A percentile compares a stretch with the other conserved stretches of the same genome.
These are phyloP conservation scores for Fusarium concolor DNA, from an alignment of 2,329 filamentous ascomycete genomes.

Conservation along the genomic window DNA sequence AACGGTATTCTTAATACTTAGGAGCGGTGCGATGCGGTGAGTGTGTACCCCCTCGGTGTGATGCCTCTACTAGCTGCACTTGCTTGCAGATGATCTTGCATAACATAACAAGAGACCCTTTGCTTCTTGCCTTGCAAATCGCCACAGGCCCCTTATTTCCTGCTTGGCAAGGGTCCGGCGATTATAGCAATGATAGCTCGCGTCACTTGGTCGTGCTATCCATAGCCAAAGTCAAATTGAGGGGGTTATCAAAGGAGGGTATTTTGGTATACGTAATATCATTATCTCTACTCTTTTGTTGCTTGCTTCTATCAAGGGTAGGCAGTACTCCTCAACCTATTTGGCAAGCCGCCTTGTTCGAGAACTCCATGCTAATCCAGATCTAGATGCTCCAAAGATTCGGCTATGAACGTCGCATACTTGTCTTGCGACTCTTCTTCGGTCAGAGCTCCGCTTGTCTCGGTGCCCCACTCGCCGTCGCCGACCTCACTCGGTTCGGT, in stretches of 20 bases:
- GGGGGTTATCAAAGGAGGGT: not conserved
- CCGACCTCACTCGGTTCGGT: conserved; percentile 64
- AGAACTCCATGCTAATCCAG: conserved; percentile 39
- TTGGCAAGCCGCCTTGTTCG: conserved; percentile 1
- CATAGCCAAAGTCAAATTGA: not conserved
- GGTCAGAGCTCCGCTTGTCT: conserved; percentile 24
- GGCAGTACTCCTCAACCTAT: not conserved
- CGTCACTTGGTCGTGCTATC: not conserved
- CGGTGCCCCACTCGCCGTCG: conserved; percentile 41
- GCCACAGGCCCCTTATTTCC: not conserved
- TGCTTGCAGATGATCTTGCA: not conserved
- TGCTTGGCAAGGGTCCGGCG: not conserved
- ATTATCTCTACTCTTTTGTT: conserved; percentile 2
- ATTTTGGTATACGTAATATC: not conserved
- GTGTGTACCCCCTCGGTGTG: not conserved
- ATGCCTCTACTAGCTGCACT: not conserved
- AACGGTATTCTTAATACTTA: not conserved
- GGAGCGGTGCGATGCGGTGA: not conserved
- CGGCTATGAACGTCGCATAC: conserved; percentile 38
- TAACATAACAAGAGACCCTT: not conserved
- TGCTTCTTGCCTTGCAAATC: not conserved
- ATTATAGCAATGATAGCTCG: not conserved
- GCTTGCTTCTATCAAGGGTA: not conserved
- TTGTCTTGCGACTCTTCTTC: conserved; percentile 24
- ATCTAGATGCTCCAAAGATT: conserved; percentile 42